Evolutionary conservation across 106 monocot species (phyloP).

Genomic region (Allium cepa): DNA sequence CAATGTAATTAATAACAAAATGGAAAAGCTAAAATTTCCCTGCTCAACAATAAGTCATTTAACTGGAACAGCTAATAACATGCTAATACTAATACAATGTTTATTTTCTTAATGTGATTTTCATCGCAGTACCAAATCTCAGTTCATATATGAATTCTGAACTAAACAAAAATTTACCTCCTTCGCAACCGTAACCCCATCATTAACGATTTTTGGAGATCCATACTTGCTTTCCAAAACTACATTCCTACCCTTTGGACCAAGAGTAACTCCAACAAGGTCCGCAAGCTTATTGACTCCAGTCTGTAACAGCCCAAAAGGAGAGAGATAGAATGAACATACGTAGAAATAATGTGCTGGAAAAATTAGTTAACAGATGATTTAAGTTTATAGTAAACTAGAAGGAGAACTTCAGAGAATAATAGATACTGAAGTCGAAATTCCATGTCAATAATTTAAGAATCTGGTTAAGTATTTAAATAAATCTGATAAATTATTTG

Average conservation of each 20-base stretch:
- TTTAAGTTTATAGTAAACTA: no score
- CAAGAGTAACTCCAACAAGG: constrained; percentile 95
- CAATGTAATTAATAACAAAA: not conserved
- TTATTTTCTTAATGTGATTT: no score
- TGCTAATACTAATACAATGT: no score
- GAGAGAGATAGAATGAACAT: not conserved
- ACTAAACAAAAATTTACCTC: constrained; percentile 40
- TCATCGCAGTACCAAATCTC: no score
- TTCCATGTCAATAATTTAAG: not conserved
- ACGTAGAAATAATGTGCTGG: not conserved
- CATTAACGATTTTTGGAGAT: constrained; percentile 97
- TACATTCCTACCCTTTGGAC: constrained; percentile 97
- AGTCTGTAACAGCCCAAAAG: constrained; percentile 30
- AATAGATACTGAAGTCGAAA: not conserved
- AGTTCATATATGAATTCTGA: no score
- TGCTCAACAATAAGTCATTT: not conserved
- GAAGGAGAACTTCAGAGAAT: no score
- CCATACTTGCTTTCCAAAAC: constrained; percentile 99
- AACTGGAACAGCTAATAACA: no score
- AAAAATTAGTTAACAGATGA: no score
- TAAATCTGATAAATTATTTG: not conserved
- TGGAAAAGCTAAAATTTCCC: not conserved
- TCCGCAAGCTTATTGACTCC: constrained; percentile 98
- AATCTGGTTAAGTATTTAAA: not conserved
- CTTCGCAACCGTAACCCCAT: constrained; percentile 92